Evolutionary conservation across 345 rosid species (phyloP), one percentile per base, ranked within the genome.

Genomic region (Populus alba): DNA sequence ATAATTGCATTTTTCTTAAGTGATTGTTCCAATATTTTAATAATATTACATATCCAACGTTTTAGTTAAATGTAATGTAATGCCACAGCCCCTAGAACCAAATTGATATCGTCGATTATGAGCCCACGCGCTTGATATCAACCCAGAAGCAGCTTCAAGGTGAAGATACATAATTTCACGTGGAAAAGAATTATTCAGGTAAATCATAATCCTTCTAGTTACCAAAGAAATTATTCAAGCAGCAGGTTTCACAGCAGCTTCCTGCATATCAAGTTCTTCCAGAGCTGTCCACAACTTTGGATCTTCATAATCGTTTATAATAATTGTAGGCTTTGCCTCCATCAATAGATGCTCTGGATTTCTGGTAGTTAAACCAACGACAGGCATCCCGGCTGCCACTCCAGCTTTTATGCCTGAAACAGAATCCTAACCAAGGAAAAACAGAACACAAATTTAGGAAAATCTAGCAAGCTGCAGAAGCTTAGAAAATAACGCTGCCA

Each of bases 341-440:
- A 88, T 66, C 57, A 94, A 84, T 23, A 83, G 1, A 49, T 87
- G 80, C 45, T 86, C 98, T 20, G 98, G 94, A 74, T 91, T 97
- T 78, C 98, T 83, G 10, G 96, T 94, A 8, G 90, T 82, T 45
- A 97, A 55, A 75, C 98, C 98, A 45, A 91, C 73, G 72, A 93
- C 98, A 0, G 98, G 97, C 90, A 94, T 83, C 25, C 94, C 98
- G 16, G 98, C 99, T 17, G 94, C 98, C 74, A 97, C 99, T 79
- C 97, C 99, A 33, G 98, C 98, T 85, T 73, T 91, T 20, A 94
- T 97, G 74, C 99, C 98, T 0, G 98, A 94, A 51, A 86, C 84
- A 1, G 98, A 97, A 81, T 97, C 98, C 95, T 92, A 63, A 37
- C 69, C 79, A 47, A 11, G 66, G 49, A 8, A 16, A 35, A 59